Evolutionary conservation across 192 early-diverging fungal species (phyloP).

Genomic region (Coemansia sp.): DNA sequence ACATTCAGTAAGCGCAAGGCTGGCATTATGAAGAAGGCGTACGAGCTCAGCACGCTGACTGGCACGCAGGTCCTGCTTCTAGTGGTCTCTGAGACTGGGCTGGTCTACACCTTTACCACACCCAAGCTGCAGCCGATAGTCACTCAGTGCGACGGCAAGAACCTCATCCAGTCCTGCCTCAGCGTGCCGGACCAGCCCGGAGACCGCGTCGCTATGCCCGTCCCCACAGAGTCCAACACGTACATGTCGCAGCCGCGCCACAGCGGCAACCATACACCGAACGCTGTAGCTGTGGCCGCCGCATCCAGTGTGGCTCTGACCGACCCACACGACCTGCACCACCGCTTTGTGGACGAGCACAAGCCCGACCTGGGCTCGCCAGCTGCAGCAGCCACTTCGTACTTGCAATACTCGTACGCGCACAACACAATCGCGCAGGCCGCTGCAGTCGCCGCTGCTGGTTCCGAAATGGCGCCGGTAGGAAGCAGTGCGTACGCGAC

Average conservation of each 20-base stretch:
- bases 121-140: slow-evolving; percentile 92
- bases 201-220: slow-evolving; percentile 41
- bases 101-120: slow-evolving; percentile 95
- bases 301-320: slow-evolving; percentile 10
- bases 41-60: slow-evolving; percentile 90
- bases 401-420: slow-evolving; percentile 42
- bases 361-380: slow-evolving; percentile 23
- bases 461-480: slow-evolving; percentile 1
- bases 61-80: slow-evolving; percentile 93
- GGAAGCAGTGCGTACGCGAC: slow-evolving; percentile 22
- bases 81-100: slow-evolving; percentile 93
- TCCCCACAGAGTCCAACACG: slow-evolving; percentile 53
- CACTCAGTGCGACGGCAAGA: slow-evolving; percentile 89
- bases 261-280: slow-evolving; percentile 2
- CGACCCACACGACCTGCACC: slow-evolving; percentile 19
- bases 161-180: slow-evolving; percentile 90
- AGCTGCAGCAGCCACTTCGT: slow-evolving; percentile 14
- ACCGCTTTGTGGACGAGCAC: slow-evolving; percentile 35
- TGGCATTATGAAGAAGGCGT: slow-evolving; percentile 99
- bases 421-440: slow-evolving; percentile 49
- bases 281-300: slow-evolving; percentile 16
- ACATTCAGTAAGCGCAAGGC: slow-evolving; percentile 96
- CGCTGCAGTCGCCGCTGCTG: slow-evolving; percentile 27
- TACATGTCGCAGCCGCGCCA: slow-evolving; percentile 57
- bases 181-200: slow-evolving; percentile 78